Evolutionary conservation across 2,329 filamentous ascomycete species (phyloP).

Genomic region (Claviceps africana): DNA sequence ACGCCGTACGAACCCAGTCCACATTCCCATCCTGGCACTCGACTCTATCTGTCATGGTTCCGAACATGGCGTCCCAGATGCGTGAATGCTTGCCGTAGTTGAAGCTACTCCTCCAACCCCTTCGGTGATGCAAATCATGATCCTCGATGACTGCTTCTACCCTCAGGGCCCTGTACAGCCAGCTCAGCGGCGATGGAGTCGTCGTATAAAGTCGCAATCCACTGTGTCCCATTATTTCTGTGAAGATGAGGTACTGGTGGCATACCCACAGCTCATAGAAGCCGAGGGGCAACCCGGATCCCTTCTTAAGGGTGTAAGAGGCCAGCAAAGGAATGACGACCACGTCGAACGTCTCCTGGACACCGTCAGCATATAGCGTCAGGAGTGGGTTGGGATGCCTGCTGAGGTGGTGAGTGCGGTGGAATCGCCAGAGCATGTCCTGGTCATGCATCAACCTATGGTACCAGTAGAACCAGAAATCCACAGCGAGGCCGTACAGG

Average conservation of each 20-base stretch:
- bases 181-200: conserved; percentile 20
- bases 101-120: conserved; percentile 22
- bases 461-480: conserved; percentile 7
- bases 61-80: conserved; percentile 22
- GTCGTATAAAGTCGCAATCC: conserved; percentile 23
- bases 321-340: conserved; percentile 26
- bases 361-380: conserved; percentile 26
- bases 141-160: conserved; percentile 28
- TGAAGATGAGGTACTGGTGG: conserved; percentile 27
- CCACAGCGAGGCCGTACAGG: conserved; percentile 3
- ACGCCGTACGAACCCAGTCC: not conserved
- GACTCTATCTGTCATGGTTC: conserved; percentile 21
- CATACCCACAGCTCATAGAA: conserved; percentile 35
- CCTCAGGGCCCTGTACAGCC: conserved; percentile 18
- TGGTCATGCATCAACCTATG: conserved; percentile 25
- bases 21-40: conserved; percentile 19
- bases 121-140: conserved; percentile 26
- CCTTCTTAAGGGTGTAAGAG: conserved; percentile 20
- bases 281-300: conserved; percentile 25
- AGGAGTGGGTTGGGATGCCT: conserved; percentile 10
- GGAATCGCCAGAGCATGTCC: conserved; percentile 21
- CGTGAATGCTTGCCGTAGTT: conserved; percentile 26
- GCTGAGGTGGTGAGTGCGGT: conserved; percentile 30
- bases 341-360: conserved; percentile 29
- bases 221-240: conserved; percentile 25